These are phyloP conservation scores for Psilocybe mexicana DNA, from an alignment of 1,284 basidiomycete genomes.

Conservation along the genomic window DNA sequence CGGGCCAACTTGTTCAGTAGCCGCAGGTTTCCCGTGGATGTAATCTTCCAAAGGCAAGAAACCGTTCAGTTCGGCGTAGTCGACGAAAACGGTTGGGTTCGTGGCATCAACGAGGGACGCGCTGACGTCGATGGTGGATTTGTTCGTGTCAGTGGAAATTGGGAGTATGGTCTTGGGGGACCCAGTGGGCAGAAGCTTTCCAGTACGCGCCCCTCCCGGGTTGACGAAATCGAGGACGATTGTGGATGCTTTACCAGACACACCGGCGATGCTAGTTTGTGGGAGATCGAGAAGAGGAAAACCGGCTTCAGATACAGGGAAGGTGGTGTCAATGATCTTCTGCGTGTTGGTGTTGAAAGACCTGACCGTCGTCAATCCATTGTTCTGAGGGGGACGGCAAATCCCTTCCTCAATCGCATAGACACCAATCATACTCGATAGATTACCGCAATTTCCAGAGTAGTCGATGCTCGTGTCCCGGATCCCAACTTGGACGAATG, in stretches of 20 bases:
- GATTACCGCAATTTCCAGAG: slow-evolving; percentile 71
- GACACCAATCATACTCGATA: slow-evolving; percentile 66
- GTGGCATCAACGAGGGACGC: slow-evolving; percentile 71
- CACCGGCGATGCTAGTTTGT: slow-evolving; percentile 61
- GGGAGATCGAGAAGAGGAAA: slow-evolving; percentile 48
- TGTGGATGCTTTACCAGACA: slow-evolving; percentile 61
- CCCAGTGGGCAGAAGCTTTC: slow-evolving; percentile 67
- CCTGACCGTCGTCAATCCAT: slow-evolving; percentile 44
- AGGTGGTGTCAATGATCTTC: slow-evolving; percentile 67
- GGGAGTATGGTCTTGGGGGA: slow-evolving; percentile 45
- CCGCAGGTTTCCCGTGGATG: slow-evolving; percentile 24
- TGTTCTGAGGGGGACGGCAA: slow-evolving; percentile 32
- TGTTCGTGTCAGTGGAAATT: slow-evolving; percentile 25
- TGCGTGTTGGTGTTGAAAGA: slow-evolving; percentile 70
- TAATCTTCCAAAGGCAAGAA: slow-evolving; percentile 39
- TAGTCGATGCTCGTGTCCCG: slow-evolving; percentile 59
- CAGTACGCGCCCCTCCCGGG: slow-evolving; percentile 70
- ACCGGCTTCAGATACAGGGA: slow-evolving; percentile 44
- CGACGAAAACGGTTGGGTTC: slow-evolving; percentile 71
- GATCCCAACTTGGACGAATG: slow-evolving; percentile 63
- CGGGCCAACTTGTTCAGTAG: slow-evolving; percentile 30
- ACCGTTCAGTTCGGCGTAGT: slow-evolving; percentile 40
- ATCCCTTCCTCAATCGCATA: slow-evolving; percentile 66
- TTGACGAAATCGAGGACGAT: slow-evolving; percentile 68
- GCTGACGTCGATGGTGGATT: slow-evolving; percentile 25